Evolutionary conservation across 2,329 filamentous ascomycete species (phyloP), one percentile per base, ranked within the genome.

Genomic region (Hirsutella thompsonii): DNA sequence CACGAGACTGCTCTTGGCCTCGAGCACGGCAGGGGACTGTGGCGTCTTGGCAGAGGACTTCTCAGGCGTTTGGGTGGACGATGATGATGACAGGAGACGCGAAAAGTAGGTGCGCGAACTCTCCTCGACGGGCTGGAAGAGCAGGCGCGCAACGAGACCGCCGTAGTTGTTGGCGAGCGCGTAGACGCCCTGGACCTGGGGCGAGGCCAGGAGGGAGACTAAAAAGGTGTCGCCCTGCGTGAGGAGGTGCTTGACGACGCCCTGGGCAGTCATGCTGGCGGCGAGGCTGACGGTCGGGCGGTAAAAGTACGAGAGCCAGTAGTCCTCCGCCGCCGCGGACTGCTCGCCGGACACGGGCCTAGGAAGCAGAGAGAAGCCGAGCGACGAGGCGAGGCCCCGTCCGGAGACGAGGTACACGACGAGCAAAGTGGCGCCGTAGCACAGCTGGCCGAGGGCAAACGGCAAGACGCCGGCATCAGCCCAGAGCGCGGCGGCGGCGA

Each of bases 121-220:
- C 61, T 98, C 93, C 60, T 98, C 92, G 44, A 98, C 78, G 8
- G 92, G 93, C 54, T 96, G 92, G 58, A 98, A 90, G 39, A 98
- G 66, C 47, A 96, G 76, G 3, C 92, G 77, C 0, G 92, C 92
- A 21, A 94, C 66, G 0, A 98, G 74, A 2, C 89, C 85, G 19
- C 92, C 92, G 57, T 92, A 98, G 60, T 96, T 98, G 52, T 88
- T 88, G 40, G 90, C 92, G 5, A 98, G 72, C 0, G 89, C 87
- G 55, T 96, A 98, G 29, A 87, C 79, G 13, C 92, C 92, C 64
- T 96, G 92, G 4, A 89, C 83, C 34, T 77, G 69, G 1, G 92
- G 74, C 0, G 79, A 79, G 6, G 89, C 81, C 43, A 96, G 70
- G 11, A 80, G 64, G 14, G 84, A 81, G 47, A 98, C 81, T 38